These are phyloP conservation scores for Pseudopithomyces chartarum DNA, from an alignment of 2,329 filamentous ascomycete genomes.

Conservation along the genomic window DNA sequence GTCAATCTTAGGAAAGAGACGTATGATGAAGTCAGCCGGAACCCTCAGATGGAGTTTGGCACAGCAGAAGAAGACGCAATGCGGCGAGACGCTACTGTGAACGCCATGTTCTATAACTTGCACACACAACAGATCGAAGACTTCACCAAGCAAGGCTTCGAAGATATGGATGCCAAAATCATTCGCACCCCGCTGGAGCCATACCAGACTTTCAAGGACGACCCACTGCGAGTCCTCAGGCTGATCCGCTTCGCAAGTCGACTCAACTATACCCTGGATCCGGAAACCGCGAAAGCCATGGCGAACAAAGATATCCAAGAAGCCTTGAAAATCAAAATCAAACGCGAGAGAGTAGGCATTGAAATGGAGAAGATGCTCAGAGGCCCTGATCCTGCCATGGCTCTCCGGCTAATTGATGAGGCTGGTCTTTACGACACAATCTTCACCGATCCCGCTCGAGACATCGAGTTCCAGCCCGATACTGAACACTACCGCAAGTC, in stretches of 20 bases:
- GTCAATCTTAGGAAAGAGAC: conserved; percentile 94
- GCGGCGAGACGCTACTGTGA: conserved; percentile 89
- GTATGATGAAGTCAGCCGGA: conserved; percentile 86
- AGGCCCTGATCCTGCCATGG: conserved; percentile 64
- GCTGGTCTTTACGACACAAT: conserved; percentile 68
- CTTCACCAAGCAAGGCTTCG: conserved; percentile 73
- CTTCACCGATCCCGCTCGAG: conserved; percentile 70
- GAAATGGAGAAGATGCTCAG: conserved; percentile 92
- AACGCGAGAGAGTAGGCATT: conserved; percentile 82
- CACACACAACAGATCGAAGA: conserved; percentile 81
- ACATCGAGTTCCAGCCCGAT: conserved; percentile 60
- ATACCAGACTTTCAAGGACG: conserved; percentile 90
- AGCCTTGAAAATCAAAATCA: conserved; percentile 86
- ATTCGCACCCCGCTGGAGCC: conserved; percentile 88
- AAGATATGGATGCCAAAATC: conserved; percentile 72
- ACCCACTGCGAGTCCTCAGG: conserved; percentile 84
- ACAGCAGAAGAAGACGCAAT: conserved; percentile 88
- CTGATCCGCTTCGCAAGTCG: conserved; percentile 90
- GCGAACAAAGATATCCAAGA: conserved; percentile 74
- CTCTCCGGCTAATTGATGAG: conserved; percentile 68
- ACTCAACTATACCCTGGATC: conserved; percentile 78
- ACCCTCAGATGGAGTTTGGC: conserved; percentile 91
- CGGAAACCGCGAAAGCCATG: conserved; percentile 74
- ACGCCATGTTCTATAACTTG: conserved; percentile 95
- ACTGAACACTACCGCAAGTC: conserved; percentile 64